A percentile compares a stretch with the other conserved stretches of the same genome.
These are phyloP conservation scores for Suhomyces bribrorum DNA, from an alignment of 1,139 yeast species.

Conservation along the genomic window DNA sequence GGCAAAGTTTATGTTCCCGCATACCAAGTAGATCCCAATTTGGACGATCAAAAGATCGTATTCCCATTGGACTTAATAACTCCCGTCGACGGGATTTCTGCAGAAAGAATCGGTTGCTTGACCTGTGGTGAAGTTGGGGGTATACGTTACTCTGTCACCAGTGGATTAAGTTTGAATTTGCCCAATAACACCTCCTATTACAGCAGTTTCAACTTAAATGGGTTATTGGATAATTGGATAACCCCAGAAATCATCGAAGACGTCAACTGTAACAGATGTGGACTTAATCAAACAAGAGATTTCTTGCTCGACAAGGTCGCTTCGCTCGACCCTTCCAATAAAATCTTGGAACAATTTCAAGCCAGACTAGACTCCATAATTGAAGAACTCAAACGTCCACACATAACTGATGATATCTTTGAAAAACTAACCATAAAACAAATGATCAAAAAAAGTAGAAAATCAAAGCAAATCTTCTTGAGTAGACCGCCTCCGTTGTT, in stretches of 20 bases:
- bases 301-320: constrained; percentile 47
- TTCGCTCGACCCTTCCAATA: constrained; percentile 26
- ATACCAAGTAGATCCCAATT: constrained; percentile 69
- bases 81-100: constrained; percentile 87
- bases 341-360: constrained; percentile 47
- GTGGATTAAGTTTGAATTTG: constrained; percentile 78
- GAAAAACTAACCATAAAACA: constrained; percentile 72
- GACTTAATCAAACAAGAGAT: constrained; percentile 59
- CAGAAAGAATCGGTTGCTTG: constrained; percentile 85
- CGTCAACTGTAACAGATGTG: constrained; percentile 91
- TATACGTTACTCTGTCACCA: constrained; percentile 74
- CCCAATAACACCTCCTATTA: constrained; percentile 36
- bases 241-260: constrained; percentile 85
- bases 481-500: constrained; percentile 84
- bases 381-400: constrained; percentile 58
- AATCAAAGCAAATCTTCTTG: constrained; percentile 78
- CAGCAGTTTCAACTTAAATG: constrained; percentile 51
- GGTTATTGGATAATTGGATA: constrained; percentile 69
- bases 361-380: constrained; percentile 58
- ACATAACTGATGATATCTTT: constrained; percentile 78
- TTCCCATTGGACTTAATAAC: constrained; percentile 64
- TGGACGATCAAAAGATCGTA: constrained; percentile 41
- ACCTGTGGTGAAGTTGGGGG: constrained; percentile 94
- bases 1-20: constrained; percentile 74
- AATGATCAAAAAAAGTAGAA: constrained; percentile 72